phyloP scores from a whole-genome alignment of 306 rosid species.

The Morella rubra region DNA sequence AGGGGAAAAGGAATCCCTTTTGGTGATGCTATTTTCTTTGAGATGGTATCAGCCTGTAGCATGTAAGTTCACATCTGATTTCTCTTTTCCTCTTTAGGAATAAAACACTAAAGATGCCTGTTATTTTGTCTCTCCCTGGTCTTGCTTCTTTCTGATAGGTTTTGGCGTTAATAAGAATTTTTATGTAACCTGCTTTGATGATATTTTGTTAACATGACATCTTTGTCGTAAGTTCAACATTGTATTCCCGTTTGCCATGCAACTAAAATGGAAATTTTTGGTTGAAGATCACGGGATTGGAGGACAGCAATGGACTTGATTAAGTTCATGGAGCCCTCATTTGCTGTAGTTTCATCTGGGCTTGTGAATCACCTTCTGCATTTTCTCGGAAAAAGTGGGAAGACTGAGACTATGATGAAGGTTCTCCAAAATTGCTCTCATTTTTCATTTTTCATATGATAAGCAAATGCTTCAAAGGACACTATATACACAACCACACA shows the following conservation, averaged over 20 bases:
- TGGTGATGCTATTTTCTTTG: conserved; percentile 73
- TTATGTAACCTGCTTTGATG: conserved; percentile 20
- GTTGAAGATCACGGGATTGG: conserved; percentile 83
- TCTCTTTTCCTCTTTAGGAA: conserved; percentile 5
- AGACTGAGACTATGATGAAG: conserved; percentile 81
- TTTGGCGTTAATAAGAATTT: not conserved
- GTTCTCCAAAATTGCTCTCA: conserved; percentile 33
- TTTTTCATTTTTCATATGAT: conserved; percentile 25
- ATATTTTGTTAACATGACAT: conserved; percentile 15
- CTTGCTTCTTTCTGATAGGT: not conserved
- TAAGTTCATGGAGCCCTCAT: conserved; percentile 73
- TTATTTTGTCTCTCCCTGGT: conserved; percentile 12
- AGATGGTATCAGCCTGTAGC: conserved; percentile 92
- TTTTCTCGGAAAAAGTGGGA: conserved; percentile 87
- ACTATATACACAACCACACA: not conserved
- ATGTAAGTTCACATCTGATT: conserved; percentile 51
- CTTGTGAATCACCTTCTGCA: conserved; percentile 68
- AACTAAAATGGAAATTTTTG: conserved; percentile 37
- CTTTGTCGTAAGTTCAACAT: conserved; percentile 20
- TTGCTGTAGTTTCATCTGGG: conserved; percentile 63
- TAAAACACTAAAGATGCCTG: conserved; percentile 6
- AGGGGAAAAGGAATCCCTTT: conserved; percentile 71
- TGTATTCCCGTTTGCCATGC: conserved; percentile 13
- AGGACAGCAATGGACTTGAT: conserved; percentile 61
- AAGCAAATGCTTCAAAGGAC: conserved; percentile 10